Percentiles rank a stretch among this genome's conserved stretches.
Evolutionary conservation across 352 stramenopile species (phyloP).

Genomic region (Pythium vanterpoolii): DNA sequence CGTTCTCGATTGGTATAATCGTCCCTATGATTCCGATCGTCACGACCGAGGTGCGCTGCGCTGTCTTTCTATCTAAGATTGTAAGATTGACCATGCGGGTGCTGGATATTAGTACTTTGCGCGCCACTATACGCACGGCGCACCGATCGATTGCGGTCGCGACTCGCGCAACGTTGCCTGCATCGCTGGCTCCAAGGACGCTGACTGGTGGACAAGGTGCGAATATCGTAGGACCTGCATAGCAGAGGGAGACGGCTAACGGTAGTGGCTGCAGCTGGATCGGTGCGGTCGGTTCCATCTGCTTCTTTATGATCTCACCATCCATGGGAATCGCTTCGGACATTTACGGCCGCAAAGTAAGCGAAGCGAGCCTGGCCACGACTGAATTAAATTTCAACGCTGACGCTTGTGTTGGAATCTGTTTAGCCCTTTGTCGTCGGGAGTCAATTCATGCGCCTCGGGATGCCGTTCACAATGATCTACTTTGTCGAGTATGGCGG

Average conservation of each 20-base stretch:
- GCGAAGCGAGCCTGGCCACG: not conserved
- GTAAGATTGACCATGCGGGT: not conserved
- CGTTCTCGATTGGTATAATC: constrained; percentile 62
- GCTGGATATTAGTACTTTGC: constrained; percentile 62
- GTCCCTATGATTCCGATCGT: constrained; percentile 63
- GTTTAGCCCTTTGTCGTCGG: constrained; percentile 63
- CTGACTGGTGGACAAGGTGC: constrained; percentile 69
- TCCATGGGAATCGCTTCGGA: constrained; percentile 75
- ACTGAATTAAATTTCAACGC: not conserved
- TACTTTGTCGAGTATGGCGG: constrained; percentile 56
- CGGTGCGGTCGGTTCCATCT: constrained; percentile 50
- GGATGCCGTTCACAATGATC: constrained; percentile 64
- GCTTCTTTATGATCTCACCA: constrained; percentile 66
- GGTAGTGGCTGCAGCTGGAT: constrained; percentile 65
- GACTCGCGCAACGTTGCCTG: constrained; percentile 51
- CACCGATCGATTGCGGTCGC: constrained; percentile 52
- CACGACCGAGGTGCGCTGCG: constrained; percentile 42
- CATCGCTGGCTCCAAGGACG: constrained; percentile 58
- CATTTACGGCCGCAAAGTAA: constrained; percentile 72
- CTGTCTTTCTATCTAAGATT: not conserved
- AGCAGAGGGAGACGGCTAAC: no score
- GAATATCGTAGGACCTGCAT: no score
- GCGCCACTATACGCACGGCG: constrained; percentile 39
- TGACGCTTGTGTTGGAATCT: not conserved
- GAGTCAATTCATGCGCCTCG: constrained; percentile 57